A percentile compares a stretch with the other conserved stretches of the same genome.
Conservation (phyloP, 148 eudicot genomes). For the Arctostaphylos glauca region DNA sequence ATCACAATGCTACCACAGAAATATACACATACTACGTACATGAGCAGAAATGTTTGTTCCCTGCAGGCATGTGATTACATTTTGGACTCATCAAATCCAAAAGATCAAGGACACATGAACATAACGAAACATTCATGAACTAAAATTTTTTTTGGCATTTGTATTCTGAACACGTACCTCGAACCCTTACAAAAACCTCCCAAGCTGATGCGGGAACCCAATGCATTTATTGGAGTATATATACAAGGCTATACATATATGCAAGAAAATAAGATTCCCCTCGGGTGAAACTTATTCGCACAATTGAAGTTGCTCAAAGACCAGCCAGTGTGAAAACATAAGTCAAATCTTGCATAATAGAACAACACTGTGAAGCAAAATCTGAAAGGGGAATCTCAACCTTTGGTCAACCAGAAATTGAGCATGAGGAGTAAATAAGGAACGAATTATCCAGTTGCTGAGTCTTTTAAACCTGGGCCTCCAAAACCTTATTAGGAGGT, state of each 20-base stretch:
- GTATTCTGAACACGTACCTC: background rate
- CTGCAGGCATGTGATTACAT: background rate
- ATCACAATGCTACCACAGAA: background rate
- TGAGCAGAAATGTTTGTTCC: background rate
- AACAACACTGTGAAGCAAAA: background rate
- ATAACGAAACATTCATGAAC: background rate
- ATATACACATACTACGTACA: background rate
- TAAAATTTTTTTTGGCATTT: background rate
- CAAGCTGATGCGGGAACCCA: background rate
- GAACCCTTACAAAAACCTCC: background rate
- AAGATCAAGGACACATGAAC: background rate
- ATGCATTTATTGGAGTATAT: background rate
- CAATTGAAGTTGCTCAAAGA: background rate
- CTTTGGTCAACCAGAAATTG: background rate
- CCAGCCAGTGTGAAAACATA: background rate
- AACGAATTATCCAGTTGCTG: background rate
- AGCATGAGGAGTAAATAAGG: background rate
- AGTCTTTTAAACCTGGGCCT: background rate
- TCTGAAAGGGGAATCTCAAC: background rate
- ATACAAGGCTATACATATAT: background rate
- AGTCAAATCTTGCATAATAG: background rate
- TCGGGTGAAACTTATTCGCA: background rate
- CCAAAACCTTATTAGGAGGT: background rate
- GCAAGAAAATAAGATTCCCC: background rate
- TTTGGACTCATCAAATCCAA: background rate